Conservation (phyloP, 1,139 yeast species). For the Suhomyces atakaporum region DNA sequence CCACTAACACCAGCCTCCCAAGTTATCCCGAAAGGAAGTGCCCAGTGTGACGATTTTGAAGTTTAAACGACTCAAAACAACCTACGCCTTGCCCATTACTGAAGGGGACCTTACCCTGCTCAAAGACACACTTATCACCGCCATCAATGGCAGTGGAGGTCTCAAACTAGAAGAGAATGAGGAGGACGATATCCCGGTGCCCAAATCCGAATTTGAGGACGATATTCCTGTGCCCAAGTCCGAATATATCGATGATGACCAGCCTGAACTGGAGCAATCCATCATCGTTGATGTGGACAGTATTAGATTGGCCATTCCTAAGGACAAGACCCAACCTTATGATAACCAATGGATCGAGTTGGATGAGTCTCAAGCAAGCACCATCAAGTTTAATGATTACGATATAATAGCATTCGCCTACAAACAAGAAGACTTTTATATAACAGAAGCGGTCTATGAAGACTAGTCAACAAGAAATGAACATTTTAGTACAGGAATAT, state of each 20-base stretch:
- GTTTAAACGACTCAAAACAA: conserved; percentile 44
- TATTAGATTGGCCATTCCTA: conserved; percentile 47
- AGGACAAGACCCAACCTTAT: conserved; percentile 41
- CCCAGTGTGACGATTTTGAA: conserved; percentile 36
- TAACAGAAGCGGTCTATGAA: conserved; percentile 46
- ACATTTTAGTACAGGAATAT: conserved; percentile 7
- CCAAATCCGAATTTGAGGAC: conserved; percentile 21
- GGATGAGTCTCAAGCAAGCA: conserved; percentile 27
- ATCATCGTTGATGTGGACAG: neutral
- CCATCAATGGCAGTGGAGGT: conserved; percentile 54
- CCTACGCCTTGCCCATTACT: conserved; percentile 45
- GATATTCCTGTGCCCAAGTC: conserved; percentile 35
- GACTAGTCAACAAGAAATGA: conserved; percentile 22
- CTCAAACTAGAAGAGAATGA: conserved; percentile 26
- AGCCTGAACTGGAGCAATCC: conserved; percentile 4
- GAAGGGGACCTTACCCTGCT: conserved; percentile 29
- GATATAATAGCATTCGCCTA: conserved; percentile 45
- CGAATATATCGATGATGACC: conserved; percentile 22
- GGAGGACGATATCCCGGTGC: too few relatives aligned
- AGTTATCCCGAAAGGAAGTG: conserved; percentile 19
- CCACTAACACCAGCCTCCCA: conserved; percentile 30
- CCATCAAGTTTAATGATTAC: conserved; percentile 37
- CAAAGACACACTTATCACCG: conserved; percentile 31
- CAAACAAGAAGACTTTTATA: conserved; percentile 38
- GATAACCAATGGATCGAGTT: conserved; percentile 43